Percentiles rank a stretch among this genome's conserved stretches.
phyloP scores from a whole-genome alignment of 2,329 filamentous ascomycete species.

The Colletotrichum karsti region DNA sequence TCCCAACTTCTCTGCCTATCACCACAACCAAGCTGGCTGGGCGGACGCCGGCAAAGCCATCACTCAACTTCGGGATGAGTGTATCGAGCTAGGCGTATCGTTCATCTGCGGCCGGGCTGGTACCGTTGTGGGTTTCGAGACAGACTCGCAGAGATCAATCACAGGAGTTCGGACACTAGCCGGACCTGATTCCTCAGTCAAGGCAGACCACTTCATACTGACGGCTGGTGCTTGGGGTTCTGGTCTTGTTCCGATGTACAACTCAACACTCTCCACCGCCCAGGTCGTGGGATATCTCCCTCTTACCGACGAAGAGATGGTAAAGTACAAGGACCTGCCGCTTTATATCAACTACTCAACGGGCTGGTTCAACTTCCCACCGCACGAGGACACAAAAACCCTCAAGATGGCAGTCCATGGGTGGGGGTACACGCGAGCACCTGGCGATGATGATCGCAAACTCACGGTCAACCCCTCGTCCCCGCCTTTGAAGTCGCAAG shows the following conservation, averaged over 20 bases:
- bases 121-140: slow-evolving; percentile 36
- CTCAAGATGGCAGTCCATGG: slow-evolving; percentile 70
- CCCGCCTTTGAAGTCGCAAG: neutral
- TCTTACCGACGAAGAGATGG: slow-evolving; percentile 66
- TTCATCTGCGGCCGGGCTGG: slow-evolving; percentile 40
- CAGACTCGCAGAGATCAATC: slow-evolving; percentile 10
- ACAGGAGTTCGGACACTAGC: neutral
- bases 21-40: slow-evolving; percentile 38
- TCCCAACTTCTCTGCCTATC: slow-evolving; percentile 38
- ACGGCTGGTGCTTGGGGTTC: slow-evolving; percentile 75
- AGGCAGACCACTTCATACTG: slow-evolving; percentile 48
- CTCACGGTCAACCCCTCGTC: neutral
- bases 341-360: slow-evolving; percentile 64
- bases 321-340: slow-evolving; percentile 60
- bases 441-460: slow-evolving; percentile 7
- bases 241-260: slow-evolving; percentile 62
- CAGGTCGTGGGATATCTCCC: slow-evolving; percentile 72
- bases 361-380: slow-evolving; percentile 64
- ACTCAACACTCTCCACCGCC: slow-evolving; percentile 70
- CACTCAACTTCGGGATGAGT: neutral
- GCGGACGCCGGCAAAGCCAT: slow-evolving; percentile 35
- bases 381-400: slow-evolving; percentile 50
- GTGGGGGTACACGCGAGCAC: slow-evolving; percentile 57
- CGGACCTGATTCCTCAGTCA: neutral
- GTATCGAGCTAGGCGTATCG: slow-evolving; percentile 31